Percentiles rank a stretch among this genome's conserved stretches.
phyloP scores from a whole-genome alignment of 495 filamentous ascomycete genomes.

The Cercophora newfieldiana region DNA sequence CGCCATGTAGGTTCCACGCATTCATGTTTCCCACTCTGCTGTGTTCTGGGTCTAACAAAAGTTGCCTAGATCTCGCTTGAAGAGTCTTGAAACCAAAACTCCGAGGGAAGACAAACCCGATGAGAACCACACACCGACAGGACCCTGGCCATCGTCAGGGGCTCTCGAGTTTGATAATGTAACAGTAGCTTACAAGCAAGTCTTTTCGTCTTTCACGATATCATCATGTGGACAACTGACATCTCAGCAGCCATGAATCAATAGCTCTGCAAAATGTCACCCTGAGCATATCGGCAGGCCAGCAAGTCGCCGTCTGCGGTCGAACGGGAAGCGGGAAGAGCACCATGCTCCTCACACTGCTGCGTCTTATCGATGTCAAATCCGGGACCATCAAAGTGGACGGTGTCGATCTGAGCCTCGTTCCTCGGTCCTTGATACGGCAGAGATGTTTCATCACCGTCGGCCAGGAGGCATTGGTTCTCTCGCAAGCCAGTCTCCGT shows the following conservation, averaged over 20 bases:
- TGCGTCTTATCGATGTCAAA: conserved; percentile 34
- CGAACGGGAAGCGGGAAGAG: conserved; percentile 45
- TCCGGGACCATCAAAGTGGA: conserved; percentile 38
- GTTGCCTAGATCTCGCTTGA: conserved; percentile 34
- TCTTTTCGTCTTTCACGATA: neutral
- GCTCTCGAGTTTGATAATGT: conserved; percentile 35
- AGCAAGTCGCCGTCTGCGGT: conserved; percentile 38
- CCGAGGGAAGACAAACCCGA: conserved; percentile 31
- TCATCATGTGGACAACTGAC: neutral
- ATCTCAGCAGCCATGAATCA: conserved; percentile 14
- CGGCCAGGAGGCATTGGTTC: neutral
- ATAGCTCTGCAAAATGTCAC: conserved; percentile 35
- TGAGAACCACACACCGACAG: conserved; percentile 11
- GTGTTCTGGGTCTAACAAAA: neutral
- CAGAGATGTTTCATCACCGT: neutral
- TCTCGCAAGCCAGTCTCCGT: neutral
- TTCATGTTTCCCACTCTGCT: neutral
- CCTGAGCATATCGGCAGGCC: conserved; percentile 35
- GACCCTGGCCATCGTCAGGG: conserved; percentile 38
- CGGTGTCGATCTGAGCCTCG: conserved; percentile 31
- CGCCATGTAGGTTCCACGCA: conserved; percentile 31
- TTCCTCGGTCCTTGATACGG: conserved; percentile 32
- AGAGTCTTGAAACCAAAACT: conserved; percentile 39
- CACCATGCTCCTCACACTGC: conserved; percentile 37
- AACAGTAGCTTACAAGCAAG: conserved; percentile 38